These are phyloP conservation scores for Lecanicillium sp. DNA, from an alignment of 2,329 filamentous ascomycete genomes.

Conservation along the genomic window DNA sequence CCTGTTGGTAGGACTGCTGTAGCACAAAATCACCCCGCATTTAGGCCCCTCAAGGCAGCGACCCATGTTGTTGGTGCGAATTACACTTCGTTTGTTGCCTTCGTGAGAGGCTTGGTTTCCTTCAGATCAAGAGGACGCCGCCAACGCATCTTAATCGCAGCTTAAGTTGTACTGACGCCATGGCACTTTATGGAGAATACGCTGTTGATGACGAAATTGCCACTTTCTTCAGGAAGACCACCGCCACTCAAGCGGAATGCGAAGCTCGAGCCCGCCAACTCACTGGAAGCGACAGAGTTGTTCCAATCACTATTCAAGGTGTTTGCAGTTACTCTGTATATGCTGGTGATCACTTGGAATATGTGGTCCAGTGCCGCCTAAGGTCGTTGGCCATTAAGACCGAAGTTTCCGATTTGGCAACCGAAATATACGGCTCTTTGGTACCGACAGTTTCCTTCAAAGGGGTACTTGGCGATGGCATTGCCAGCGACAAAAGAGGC, in stretches of 20 bases:
- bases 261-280: conserved; percentile 19
- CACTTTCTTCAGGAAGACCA: conserved; percentile 19
- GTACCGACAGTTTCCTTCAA: conserved; percentile 18
- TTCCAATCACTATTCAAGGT: conserved; percentile 26
- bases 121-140: too few species aligned
- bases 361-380: conserved; percentile 30
- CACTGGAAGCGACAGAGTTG: conserved; percentile 17
- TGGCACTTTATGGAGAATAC: too few species aligned
- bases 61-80: too few species aligned
- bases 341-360: conserved; percentile 23
- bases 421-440: conserved; percentile 22
- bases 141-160: too few species aligned
- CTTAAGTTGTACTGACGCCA: too few species aligned
- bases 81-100: too few species aligned
- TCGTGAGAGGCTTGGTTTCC: too few species aligned
- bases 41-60: too few species aligned
- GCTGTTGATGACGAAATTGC: conserved; percentile 16
- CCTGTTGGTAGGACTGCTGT: too few species aligned
- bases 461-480: conserved; percentile 18
- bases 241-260: conserved; percentile 11
- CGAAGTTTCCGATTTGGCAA: conserved; percentile 20
- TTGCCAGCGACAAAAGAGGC: conserved; percentile 15
- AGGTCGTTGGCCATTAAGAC: conserved; percentile 23
- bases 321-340: conserved; percentile 32
- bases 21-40: too few species aligned